phyloP scores from a whole-genome alignment of 2,329 filamentous ascomycete genomes.

The Fusarium globosum region DNA sequence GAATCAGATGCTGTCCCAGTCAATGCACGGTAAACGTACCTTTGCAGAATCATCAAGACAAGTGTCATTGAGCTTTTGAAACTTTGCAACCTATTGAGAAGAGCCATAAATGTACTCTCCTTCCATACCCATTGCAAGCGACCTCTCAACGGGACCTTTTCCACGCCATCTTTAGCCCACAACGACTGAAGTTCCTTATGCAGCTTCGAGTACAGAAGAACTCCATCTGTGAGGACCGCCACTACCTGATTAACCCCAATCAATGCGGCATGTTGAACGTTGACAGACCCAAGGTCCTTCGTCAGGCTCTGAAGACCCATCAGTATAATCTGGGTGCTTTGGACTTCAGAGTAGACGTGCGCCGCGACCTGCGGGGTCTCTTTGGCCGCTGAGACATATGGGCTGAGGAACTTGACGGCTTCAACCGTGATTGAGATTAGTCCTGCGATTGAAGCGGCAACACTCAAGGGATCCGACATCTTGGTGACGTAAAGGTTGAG shows the following conservation, averaged over 20 bases:
- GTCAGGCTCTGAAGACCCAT: conserved; percentile 1
- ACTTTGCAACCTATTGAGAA: background rate
- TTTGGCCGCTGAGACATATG: conserved; percentile 19
- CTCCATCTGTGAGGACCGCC: background rate
- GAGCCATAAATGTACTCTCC: background rate
- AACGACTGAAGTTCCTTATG: conserved; percentile 4
- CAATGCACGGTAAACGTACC: rapidly evolving
- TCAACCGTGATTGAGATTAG: background rate
- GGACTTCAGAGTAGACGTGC: conserved; percentile 17
- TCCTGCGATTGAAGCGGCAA: conserved; percentile 24
- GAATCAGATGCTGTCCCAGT: rapidly evolving
- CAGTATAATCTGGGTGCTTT: conserved; percentile 13
- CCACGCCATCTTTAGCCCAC: rapidly evolving
- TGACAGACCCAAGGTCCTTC: rapidly evolving
- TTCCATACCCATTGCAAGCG: background rate
- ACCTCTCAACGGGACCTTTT: background rate
- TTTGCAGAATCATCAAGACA: conserved; percentile 2
- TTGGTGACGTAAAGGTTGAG: rapidly evolving
- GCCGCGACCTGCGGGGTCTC: conserved; percentile 25
- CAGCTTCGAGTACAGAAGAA: conserved; percentile 22
- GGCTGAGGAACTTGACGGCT: background rate
- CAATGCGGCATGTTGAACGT: background rate
- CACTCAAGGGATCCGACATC: conserved; percentile 8
- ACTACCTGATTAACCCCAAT: conserved; percentile 2
- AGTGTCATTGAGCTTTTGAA: conserved; percentile 22